Conservation (phyloP, 495 filamentous ascomycete genomes). For the Penicillium malachiteum region DNA sequence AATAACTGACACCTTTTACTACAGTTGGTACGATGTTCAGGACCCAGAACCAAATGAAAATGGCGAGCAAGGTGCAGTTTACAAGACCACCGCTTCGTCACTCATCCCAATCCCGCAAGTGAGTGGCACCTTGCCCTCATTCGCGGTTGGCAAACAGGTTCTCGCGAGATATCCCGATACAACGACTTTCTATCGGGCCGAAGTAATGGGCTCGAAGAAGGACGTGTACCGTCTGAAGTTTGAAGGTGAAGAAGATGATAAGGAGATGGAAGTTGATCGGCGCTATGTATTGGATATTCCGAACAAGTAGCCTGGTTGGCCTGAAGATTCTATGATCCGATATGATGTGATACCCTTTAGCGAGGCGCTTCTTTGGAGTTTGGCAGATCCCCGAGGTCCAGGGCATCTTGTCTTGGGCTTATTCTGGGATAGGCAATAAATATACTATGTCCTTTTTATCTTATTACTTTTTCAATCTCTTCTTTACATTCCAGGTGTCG, state of each 20-base stretch:
- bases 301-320: conserved; percentile 33
- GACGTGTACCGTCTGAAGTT: conserved; percentile 69
- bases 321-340: conserved; percentile 20
- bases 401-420: not conserved
- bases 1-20: not conserved
- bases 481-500: not conserved
- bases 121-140: conserved; percentile 59
- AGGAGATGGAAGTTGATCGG: conserved; percentile 75
- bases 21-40: conserved; percentile 78
- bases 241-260: conserved; percentile 82
- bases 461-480: not conserved
- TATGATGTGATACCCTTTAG: conserved; percentile 31
- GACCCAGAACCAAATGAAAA: conserved; percentile 87
- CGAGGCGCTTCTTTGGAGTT: conserved; percentile 32
- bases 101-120: conserved; percentile 79
- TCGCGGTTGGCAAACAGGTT: conserved; percentile 76
- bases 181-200: conserved; percentile 95
- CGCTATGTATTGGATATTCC: conserved; percentile 77
- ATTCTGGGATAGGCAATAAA: conserved; percentile 2
- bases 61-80: conserved; percentile 67
- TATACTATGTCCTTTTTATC: not conserved
- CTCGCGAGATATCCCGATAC: conserved; percentile 86
- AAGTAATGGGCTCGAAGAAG: conserved; percentile 75
- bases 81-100: conserved; percentile 72
- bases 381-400: not conserved